These are phyloP conservation scores for Mycena floridula DNA, from an alignment of 768 basidiomycete genomes.

Conservation along the genomic window DNA sequence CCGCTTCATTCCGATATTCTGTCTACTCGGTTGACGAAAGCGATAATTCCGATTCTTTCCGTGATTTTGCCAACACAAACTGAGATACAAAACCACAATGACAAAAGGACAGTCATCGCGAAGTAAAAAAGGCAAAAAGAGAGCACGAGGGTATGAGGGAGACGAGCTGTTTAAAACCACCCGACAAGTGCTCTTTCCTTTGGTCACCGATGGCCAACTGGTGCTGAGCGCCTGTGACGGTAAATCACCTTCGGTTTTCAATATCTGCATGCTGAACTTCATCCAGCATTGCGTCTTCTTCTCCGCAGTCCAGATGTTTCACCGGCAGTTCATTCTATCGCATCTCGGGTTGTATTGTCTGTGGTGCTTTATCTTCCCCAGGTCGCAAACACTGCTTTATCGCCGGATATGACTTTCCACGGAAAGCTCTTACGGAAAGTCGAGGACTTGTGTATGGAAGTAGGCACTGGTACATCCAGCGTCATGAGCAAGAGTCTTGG, in stretches of 20 bases:
- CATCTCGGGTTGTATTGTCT: conserved; percentile 51
- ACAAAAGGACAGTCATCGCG: conserved; percentile 19
- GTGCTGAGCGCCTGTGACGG: conserved; percentile 54
- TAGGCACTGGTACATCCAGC: conserved; percentile 48
- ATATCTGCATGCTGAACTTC: background rate
- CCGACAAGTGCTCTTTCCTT: conserved; percentile 41
- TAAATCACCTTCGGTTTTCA: conserved; percentile 21
- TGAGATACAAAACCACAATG: conserved; percentile 17
- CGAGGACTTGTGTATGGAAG: conserved; percentile 38
- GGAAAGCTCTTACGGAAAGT: conserved; percentile 37
- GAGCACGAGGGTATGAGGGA: conserved; percentile 64
- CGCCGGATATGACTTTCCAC: conserved; percentile 46
- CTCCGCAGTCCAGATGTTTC: conserved; percentile 47
- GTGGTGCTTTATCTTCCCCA: conserved; percentile 51
- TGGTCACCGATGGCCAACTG: conserved; percentile 42
- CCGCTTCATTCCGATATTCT: conserved; percentile 42
- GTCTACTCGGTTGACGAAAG: conserved; percentile 48
- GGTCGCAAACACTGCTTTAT: conserved; percentile 48
- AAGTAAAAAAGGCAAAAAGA: conserved; percentile 59
- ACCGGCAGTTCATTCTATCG: conserved; percentile 49
- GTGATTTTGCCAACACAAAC: conserved; percentile 37
- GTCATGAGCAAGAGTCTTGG: conserved; percentile 57
- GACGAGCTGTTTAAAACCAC: conserved; percentile 61
- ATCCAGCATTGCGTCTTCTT: conserved; percentile 42
- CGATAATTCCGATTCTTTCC: conserved; percentile 43